Conservation (phyloP, 768 basidiomycete species). For the Trametes meyenii region DNA sequence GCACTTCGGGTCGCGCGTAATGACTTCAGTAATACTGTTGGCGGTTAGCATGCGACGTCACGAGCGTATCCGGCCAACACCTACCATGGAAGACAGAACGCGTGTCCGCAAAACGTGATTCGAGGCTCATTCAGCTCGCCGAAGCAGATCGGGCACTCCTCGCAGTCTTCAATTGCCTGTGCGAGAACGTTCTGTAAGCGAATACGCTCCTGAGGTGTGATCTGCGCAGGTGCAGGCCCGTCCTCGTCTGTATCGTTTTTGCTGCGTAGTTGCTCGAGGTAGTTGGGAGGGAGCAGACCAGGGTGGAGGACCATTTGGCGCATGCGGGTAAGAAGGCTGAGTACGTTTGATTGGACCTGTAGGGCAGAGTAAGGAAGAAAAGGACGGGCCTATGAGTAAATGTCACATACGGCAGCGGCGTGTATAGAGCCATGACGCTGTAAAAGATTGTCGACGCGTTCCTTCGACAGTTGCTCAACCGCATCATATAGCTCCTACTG, state of each 20-base stretch:
- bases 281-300: constrained; percentile 68
- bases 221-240: constrained; percentile 34
- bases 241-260: constrained; percentile 39
- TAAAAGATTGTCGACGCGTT: constrained; percentile 62
- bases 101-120: constrained; percentile 74
- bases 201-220: constrained; percentile 52
- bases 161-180: constrained; percentile 75
- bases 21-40: constrained; percentile 66
- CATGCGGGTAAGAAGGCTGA: constrained; percentile 85
- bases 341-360: constrained; percentile 68
- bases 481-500: constrained; percentile 66
- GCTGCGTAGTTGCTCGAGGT: constrained; percentile 61
- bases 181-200: constrained; percentile 61
- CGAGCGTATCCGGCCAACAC: no score
- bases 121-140: constrained; percentile 59
- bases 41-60: background rate
- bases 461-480: constrained; percentile 62
- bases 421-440: constrained; percentile 40
- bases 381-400: background rate
- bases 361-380: background rate
- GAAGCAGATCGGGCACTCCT: constrained; percentile 84
- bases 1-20: constrained; percentile 73
- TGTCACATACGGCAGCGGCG: constrained; percentile 39
- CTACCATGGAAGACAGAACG: constrained; percentile 46
- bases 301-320: constrained; percentile 84